These are phyloP conservation scores for Serendipita sp. DNA, from an alignment of 768 basidiomycete genomes.

Conservation along the genomic window DNA sequence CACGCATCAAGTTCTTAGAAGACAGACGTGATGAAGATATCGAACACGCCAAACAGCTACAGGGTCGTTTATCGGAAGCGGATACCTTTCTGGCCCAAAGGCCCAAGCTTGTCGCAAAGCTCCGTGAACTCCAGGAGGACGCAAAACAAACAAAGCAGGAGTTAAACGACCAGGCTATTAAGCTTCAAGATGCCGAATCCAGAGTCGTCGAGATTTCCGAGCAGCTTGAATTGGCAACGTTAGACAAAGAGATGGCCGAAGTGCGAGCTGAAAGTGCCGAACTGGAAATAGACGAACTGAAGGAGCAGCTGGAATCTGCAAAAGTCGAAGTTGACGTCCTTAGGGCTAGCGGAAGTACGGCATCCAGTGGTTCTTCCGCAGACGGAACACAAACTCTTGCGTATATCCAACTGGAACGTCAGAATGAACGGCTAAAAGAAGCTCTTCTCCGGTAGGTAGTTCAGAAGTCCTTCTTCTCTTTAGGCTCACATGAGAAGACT, in stretches of 20 bases:
- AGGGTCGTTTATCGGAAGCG: constrained; percentile 67
- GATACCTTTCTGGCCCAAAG: constrained; percentile 67
- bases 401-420: constrained; percentile 77
- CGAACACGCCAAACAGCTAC: constrained; percentile 67
- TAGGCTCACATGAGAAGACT: constrained; percentile 29
- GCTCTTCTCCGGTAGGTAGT: constrained; percentile 58
- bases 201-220: constrained; percentile 67
- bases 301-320: constrained; percentile 57
- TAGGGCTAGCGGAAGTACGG: constrained; percentile 34
- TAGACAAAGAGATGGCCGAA: constrained; percentile 95
- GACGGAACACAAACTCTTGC: constrained; percentile 23
- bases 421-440: constrained; percentile 90
- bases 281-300: constrained; percentile 58
- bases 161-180: constrained; percentile 51
- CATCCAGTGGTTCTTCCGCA: constrained; percentile 8
- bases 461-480: not conserved
- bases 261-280: constrained; percentile 74
- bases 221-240: constrained; percentile 82
- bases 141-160: constrained; percentile 59
- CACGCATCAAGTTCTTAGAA: constrained; percentile 74
- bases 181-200: constrained; percentile 52
- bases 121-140: constrained; percentile 64
- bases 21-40: constrained; percentile 74
- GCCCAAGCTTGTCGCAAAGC: constrained; percentile 84
- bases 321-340: constrained; percentile 75